phyloP scores from a whole-genome alignment of 331 rosid genomes.

The Prunus yedoensis region DNA sequence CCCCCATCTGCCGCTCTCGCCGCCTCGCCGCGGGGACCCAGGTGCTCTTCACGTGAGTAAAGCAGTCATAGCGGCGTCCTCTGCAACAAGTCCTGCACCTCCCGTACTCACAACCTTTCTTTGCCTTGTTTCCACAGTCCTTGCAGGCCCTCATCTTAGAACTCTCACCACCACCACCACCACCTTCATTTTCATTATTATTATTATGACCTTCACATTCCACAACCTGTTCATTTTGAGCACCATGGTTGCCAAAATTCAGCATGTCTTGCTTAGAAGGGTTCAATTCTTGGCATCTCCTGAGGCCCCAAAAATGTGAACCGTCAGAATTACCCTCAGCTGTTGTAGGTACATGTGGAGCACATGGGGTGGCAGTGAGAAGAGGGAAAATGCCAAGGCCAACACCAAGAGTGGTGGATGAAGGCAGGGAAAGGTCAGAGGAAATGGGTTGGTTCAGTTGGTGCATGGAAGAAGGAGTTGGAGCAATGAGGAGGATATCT shows the following conservation, averaged over 20 bases:
- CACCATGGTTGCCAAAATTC: constrained; percentile 6
- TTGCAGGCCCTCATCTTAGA: constrained; percentile 45
- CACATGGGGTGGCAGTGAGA: constrained; percentile 60
- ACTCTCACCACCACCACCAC: constrained; percentile 28
- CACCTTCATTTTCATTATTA: constrained; percentile 17
- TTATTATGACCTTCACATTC: background rate
- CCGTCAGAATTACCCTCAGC: constrained; percentile 8
- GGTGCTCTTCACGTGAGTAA: constrained; percentile 82
- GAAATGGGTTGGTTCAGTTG: constrained; percentile 52
- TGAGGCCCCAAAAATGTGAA: constrained; percentile 49
- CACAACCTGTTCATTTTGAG: background rate
- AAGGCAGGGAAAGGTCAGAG: constrained; percentile 45
- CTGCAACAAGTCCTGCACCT: constrained; percentile 86
- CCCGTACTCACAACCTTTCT: constrained; percentile 60
- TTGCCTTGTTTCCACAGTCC: constrained; percentile 82
- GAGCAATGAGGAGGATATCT: constrained; percentile 71
- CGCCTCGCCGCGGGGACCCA: constrained; percentile 74
- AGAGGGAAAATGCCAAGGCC: constrained; percentile 84
- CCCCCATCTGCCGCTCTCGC: constrained; percentile 47
- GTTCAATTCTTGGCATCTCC: constrained; percentile 43
- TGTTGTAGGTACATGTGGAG: constrained; percentile 25
- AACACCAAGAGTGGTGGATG: constrained; percentile 73
- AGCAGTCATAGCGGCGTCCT: constrained; percentile 66
- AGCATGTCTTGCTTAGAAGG: constrained; percentile 29
- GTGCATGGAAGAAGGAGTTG: constrained; percentile 39